phyloP scores from a whole-genome alignment of 176 grass and related monocot species.

The Oryza nivara region DNA sequence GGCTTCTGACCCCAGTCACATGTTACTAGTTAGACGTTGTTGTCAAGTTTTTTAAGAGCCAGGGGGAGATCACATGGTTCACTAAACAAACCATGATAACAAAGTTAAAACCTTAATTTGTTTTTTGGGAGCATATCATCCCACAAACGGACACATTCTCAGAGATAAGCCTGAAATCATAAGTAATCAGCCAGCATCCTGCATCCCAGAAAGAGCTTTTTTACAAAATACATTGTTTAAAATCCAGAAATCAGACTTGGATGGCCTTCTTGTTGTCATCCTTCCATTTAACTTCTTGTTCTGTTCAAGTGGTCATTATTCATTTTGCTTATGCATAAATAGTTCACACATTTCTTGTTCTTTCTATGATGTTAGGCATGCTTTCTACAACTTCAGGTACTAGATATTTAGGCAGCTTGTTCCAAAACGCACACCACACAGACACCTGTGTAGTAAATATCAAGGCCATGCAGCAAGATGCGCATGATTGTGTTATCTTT shows the following conservation, averaged over 20 bases:
- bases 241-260: neutral
- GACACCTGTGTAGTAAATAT: neutral
- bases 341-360: neutral
- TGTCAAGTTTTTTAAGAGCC: neutral
- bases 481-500: constrained; percentile 24
- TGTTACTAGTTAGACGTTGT: neutral
- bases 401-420: neutral
- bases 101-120: neutral
- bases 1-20: constrained; percentile 34
- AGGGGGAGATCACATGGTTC: neutral
- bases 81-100: neutral
- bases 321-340: neutral
- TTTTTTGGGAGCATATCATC: neutral
- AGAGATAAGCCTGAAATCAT: neutral
- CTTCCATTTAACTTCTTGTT: neutral
- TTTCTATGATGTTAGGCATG: neutral
- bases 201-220: neutral
- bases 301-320: neutral
- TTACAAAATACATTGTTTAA: neutral
- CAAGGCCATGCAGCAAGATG: neutral
- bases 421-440: neutral
- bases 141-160: neutral
- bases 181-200: neutral
- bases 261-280: neutral
- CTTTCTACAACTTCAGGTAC: neutral